Evolutionary conservation across 2,329 filamentous ascomycete species (phyloP), one percentile per base, ranked within the genome.

Genomic region (Mycogone perniciosa): DNA sequence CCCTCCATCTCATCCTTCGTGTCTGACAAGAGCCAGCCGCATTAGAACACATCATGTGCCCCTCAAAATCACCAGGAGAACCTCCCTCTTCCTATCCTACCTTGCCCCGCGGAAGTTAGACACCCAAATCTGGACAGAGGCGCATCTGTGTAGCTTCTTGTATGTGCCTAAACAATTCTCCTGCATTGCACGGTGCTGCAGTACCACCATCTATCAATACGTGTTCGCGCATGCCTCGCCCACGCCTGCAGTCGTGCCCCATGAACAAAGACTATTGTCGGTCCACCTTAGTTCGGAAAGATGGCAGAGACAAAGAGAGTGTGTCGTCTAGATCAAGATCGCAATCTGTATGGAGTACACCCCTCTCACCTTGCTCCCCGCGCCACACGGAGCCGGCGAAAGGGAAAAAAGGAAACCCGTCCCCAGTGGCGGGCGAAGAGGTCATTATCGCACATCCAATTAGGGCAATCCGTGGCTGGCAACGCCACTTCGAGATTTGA

Each of bases 401-500:
- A 31, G 42, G 8, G 6, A 7, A 34, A 8, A 40, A 44, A 7
- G 30, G 5, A 13, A 26, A 44, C 34, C 31, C 11, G 20, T 26
- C 48, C 48, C 20, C 20, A 29, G 11, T 38, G 41, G 47, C 33
- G 11, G 30, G 30, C 31, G 7, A 46, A 37, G 31, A 20, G 20
- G 37, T 44, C 40, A 48, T 44, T 44, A 13, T n/a, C 40, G 40
- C 35, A 47, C 45, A 48, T 40, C 50, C 39, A 40, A 41, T 52
- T 40, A 48, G 40, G 50, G 42, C 34, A 34, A 29, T 41, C 11
- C 39, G 51, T 30, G 53, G 56, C 55, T 56, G 49, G 31, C 48
- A 51, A 48, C 46, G 52, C 48, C 51, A 44, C 43, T 52, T 54
- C 54, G 53, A 56, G 56, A 60, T 61, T 58, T 60, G 56, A 60